phyloP scores from a whole-genome alignment of 257 asterid genomes.

The Solanum bulbocastanum region DNA sequence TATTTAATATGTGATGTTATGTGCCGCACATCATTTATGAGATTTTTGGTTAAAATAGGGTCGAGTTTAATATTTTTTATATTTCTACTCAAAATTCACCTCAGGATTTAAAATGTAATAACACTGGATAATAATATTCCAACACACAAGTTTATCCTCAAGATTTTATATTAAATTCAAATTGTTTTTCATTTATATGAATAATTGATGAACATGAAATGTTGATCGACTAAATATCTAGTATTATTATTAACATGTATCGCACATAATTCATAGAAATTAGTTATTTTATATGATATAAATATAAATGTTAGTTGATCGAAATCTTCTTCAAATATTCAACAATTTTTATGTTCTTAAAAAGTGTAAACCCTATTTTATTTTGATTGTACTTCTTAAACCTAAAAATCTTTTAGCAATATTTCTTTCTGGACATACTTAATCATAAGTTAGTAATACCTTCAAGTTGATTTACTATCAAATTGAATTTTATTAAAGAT shows the following conservation, averaged over 20 bases:
- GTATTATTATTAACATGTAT: not conserved
- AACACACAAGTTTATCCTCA: not conserved
- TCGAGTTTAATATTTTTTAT: not conserved
- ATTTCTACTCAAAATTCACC: not conserved
- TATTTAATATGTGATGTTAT: not conserved
- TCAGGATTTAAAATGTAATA: not conserved
- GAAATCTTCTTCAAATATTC: not conserved
- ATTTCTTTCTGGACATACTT: not conserved
- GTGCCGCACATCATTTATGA: not conserved
- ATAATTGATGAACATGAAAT: not conserved
- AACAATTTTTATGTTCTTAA: not conserved
- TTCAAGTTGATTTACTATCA: not conserved
- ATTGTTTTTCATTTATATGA: not conserved
- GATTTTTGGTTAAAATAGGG: not conserved
- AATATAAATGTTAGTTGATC: not conserved
- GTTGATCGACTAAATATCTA: not conserved
- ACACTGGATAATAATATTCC: not conserved
- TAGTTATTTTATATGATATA: not conserved
- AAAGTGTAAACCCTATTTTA: not conserved
- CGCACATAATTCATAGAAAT: not conserved
- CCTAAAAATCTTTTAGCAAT: not conserved
- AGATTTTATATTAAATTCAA: not conserved
- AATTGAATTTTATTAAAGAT: not conserved
- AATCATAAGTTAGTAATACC: not conserved
- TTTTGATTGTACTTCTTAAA: not conserved